These are phyloP conservation scores for Sherardia arvensis DNA, from an alignment of 257 asterid species.

Conservation along the genomic window DNA sequence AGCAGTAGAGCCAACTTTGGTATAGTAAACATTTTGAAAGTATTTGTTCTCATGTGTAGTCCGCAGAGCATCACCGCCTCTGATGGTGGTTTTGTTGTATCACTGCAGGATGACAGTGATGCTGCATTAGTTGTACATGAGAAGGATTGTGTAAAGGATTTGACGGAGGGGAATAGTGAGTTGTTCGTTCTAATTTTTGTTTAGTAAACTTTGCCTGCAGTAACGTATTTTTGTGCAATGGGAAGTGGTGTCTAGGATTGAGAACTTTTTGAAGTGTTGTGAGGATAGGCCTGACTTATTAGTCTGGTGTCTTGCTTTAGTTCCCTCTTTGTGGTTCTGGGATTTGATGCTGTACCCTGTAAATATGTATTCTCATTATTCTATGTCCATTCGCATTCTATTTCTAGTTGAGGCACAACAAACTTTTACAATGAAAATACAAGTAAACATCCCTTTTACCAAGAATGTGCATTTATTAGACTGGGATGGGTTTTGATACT, in stretches of 20 bases:
- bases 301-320: neutral
- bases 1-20: slow-evolving; percentile 23
- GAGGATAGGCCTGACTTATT: neutral
- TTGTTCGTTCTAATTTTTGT: slow-evolving; percentile 6
- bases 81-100: neutral
- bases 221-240: neutral
- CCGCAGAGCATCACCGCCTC: neutral
- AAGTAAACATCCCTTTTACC: neutral
- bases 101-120: slow-evolving; percentile 33
- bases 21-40: neutral
- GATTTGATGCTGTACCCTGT: neutral
- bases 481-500: neutral
- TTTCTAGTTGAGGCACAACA: neutral
- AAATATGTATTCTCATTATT: neutral
- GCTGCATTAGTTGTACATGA: slow-evolving; percentile 26
- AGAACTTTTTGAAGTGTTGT: neutral
- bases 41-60: neutral
- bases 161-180: slow-evolving; percentile 50
- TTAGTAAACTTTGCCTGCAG: neutral
- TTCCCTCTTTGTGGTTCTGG: neutral
- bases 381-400: neutral
- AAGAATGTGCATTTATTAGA: neutral
- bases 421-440: neutral
- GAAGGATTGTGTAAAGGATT: slow-evolving; percentile 25
- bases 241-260: neutral